These are phyloP conservation scores for Massospora cicadina DNA, from an alignment of 371 early-diverging fungal genomes.

Conservation along the genomic window DNA sequence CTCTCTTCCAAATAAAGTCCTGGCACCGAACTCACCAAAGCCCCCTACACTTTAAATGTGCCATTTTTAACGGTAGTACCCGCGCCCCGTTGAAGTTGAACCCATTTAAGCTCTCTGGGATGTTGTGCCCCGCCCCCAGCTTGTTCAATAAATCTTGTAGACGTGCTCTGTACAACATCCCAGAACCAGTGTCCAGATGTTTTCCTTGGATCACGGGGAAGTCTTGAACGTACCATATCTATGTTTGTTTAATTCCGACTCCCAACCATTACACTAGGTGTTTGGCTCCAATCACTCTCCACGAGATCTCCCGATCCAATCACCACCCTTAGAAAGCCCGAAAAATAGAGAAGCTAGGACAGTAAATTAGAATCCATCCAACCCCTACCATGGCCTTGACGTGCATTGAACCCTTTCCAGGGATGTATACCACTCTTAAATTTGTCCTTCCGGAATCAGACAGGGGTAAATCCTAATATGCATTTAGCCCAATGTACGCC, in stretches of 20 bases:
- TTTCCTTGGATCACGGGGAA: neutral
- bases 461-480: neutral
- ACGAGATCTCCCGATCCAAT: conserved; percentile 1
- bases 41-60: neutral
- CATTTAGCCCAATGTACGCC: neutral
- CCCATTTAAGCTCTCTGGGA: neutral
- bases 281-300: neutral
- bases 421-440: neutral
- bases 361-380: neutral
- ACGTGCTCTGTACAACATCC: neutral
- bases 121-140: neutral
- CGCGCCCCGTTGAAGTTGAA: neutral
- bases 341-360: neutral
- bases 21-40: conserved; percentile 2
- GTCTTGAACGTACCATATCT: conserved; percentile 4
- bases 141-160: conserved; percentile 6
- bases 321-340: neutral
- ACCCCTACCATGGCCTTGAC: conserved; percentile 1
- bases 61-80: neutral
- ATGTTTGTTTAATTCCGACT: neutral
- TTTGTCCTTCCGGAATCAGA: neutral
- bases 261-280: neutral
- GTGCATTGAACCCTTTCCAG: neutral
- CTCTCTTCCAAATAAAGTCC: neutral
- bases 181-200: neutral